Base-by-base conservation (phyloP, 371 early-diverging fungal species). In the Mortierella sp. region DNA sequence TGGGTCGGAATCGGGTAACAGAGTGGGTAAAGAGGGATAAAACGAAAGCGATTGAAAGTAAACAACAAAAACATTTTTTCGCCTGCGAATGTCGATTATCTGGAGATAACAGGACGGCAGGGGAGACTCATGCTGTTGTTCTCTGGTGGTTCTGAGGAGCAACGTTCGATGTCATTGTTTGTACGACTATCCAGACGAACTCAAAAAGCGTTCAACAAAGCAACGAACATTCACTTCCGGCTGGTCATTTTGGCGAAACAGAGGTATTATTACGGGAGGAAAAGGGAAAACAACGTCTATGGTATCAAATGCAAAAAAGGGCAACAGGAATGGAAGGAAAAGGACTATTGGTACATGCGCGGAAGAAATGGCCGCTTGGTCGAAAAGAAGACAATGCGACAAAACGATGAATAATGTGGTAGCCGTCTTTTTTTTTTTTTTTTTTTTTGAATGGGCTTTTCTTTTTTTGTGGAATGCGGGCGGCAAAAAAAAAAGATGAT, bases 241-340 rank as follows among this genome's bases (percentile, higher is more conserved):
- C 61, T 19, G 19, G 34, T 34, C 21, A 19, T 61, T 61, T 61
- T 37, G 24, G 67, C 67, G 40, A 40, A 21, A 61, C 31, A 19
- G 31, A 19, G 31, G 10, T 67, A 64, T 37, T 67, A 67, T 67
- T 67, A 67, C 67, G 67, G 21, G 21, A 37, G 37, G 19, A 40
- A 34, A 37, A 21, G 50, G 50, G 16, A 64, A 67, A 67, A 37
- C 37, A 67, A 24, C 67, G 40, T 67, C 67, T 67, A 67, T 67
- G 67, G 67, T 67, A 67, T 67, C 67, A 67, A 46, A 70, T 43
- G 46, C 34, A 51, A 72, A 72, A 50, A 72, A 72, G n/a, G 48
- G 70, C 43, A 72, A 72, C 51, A 70, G 28, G 50, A 24, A 37
- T 9, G 34, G 28, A 46, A 31, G n/a, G n/a, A n/a, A n/a, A n/a